Base-by-base conservation (phyloP, 2,329 filamentous ascomycete species). In the Hypoxylon sp. region DNA sequence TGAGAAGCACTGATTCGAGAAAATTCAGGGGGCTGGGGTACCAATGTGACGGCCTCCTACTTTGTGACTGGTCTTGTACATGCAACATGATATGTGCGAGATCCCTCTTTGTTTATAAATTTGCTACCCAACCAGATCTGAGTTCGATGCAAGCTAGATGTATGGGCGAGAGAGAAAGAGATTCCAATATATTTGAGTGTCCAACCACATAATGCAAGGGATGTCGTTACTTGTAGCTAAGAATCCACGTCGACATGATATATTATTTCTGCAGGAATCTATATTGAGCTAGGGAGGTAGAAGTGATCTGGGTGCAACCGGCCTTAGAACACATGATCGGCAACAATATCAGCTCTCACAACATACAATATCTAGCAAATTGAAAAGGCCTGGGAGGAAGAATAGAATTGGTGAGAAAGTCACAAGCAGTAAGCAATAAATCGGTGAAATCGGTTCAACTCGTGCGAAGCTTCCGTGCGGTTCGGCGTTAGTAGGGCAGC, bases 1-100 rank as follows among this genome's bases (percentile, higher is more conserved):
- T 65, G 64, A 71, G 67, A 65, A 64, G 61, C 52, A 60, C 59
- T 58, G 32, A 56, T 58, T 69, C 61, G 44, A 53, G 53, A 50
- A 54, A 55, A 48, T n/a, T 16, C 14, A 51, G 14, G 49, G 55
- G 52, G 48, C 33, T 59, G 48, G 44, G 30, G 24, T 24, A 22
- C 20, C 33, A 20, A 22, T 63, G 8, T 46, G 51, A 49, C 38
- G 44, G 16, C 6, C 8, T 42, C 26, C n/a, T 57, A 28, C 51
- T 65, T 61, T 67, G 51, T 65, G 65, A 67, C 20, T 2, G 32
- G 38, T 61, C 57, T 38, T 58, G 26, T 67, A 46, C 54, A 51
- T 60, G 20, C 40, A 16, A 46, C 16, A 52, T 32, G 12, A 51
- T n/a, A 46, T 32, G 12, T 44, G 26, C 52, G 24, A 32, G 40